Percentiles rank a stretch among this genome's conserved stretches.
Evolutionary conservation across 495 filamentous ascomycete genomes (phyloP).

Genomic region (Trichodelitschia bisporula): DNA sequence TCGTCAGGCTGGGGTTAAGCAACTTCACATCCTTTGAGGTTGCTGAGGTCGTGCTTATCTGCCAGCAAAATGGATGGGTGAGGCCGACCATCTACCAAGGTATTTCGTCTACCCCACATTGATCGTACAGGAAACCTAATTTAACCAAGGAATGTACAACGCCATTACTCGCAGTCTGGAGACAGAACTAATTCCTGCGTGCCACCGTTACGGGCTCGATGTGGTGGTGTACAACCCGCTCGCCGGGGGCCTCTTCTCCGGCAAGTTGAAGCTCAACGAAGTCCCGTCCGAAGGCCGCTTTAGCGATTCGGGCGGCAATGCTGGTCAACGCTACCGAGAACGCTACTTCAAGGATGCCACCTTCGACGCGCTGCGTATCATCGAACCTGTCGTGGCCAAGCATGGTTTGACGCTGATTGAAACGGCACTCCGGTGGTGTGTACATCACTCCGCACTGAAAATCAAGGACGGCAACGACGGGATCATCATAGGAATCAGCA

Average conservation of each 20-base stretch:
- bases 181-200: conserved; percentile 50
- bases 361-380: conserved; percentile 45
- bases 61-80: conserved; percentile 50
- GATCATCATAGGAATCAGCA: conserved; percentile 56
- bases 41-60: conserved; percentile 59
- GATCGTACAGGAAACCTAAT: no score
- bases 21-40: conserved; percentile 81
- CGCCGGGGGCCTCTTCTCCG: conserved; percentile 59
- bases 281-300: conserved; percentile 41
- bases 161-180: conserved; percentile 36
- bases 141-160: no score
- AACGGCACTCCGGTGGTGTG: conserved; percentile 54
- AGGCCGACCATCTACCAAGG: conserved; percentile 38
- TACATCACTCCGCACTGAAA: conserved; percentile 50
- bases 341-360: conserved; percentile 59
- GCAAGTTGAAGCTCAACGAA: conserved; percentile 55
- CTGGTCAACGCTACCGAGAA: conserved; percentile 28
- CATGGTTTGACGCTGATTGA: conserved; percentile 55
- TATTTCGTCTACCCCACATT: conserved; percentile 49
- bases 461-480: conserved; percentile 54
- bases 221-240: conserved; percentile 78
- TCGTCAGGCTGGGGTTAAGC: conserved; percentile 53
- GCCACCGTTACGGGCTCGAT: conserved; percentile 60
- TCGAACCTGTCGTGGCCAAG: conserved; percentile 48
- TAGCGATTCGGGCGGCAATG: conserved; percentile 29